These are phyloP conservation scores for Kwoniella botswanensis DNA, from an alignment of 768 basidiomycete genomes.

Conservation along the genomic window DNA sequence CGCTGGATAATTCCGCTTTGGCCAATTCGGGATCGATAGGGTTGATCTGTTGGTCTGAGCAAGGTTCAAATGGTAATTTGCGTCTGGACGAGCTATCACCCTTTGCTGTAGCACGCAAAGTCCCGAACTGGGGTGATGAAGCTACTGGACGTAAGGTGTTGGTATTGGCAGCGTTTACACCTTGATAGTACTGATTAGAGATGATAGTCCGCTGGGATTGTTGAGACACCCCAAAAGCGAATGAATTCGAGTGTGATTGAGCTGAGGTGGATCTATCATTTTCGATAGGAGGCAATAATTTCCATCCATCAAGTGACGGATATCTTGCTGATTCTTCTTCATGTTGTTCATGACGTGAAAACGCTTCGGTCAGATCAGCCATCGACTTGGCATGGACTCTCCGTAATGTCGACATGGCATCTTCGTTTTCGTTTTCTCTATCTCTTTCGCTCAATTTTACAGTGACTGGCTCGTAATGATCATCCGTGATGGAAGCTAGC, in stretches of 20 bases:
- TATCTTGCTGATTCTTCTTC: constrained; percentile 1
- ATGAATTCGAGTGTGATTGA: background rate
- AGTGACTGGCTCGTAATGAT: constrained; percentile 4
- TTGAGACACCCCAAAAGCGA: constrained; percentile 8
- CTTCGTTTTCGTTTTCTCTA: background rate
- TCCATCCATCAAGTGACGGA: constrained; percentile 17
- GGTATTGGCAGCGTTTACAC: background rate
- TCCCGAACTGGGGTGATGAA: constrained; percentile 25
- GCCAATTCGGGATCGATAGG: constrained; percentile 44
- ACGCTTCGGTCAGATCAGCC: constrained; percentile 10
- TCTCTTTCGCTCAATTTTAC: background rate
- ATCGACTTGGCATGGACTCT: constrained; percentile 26
- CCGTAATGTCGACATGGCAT: constrained; percentile 20
- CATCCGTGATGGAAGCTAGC: constrained; percentile 16
- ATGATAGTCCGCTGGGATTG: constrained; percentile 12
- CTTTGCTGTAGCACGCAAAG: background rate
- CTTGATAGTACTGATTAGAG: background rate
- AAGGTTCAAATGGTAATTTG: constrained; percentile 21
- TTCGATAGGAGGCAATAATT: constrained; percentile 13
- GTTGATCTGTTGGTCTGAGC: constrained; percentile 21
- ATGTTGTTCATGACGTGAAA: background rate
- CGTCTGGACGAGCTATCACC: constrained; percentile 11
- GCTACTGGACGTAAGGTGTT: constrained; percentile 29
- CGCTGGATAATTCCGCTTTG: constrained; percentile 44
- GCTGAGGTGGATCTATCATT: background rate